Base-by-base conservation (phyloP, 805 yeast genomes). In the Scheffersomyces lignosus region DNA sequence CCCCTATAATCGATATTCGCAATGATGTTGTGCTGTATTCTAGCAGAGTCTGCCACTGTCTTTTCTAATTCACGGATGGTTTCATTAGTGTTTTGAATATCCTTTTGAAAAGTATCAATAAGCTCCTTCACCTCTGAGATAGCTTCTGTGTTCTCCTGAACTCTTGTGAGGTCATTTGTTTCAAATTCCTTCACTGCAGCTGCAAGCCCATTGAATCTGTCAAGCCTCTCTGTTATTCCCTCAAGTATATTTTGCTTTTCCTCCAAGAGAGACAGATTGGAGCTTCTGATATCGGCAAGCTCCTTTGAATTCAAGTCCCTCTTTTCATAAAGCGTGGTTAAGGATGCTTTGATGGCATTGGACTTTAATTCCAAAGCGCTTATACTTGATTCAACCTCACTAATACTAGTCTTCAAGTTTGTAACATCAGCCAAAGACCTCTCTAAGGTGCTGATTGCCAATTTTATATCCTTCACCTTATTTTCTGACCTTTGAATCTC, bases 1-100 rank as follows among this genome's bases (percentile, higher is more conserved):
- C 64, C 63, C 9, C 82, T 58, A 10, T 81, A 64, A 41, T 83
- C 87, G 23, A 87, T 49, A 43, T 84, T 87, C 29, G 82, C 81
- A 24, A 77, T 64, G 6, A 87, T 62, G 38, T 78, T 79, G 20
- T 87, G 75, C 47, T 83, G 81, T 33, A 79, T 76, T 35, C 73
- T 75, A 22, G 73, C 72, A 1, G 85, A 74, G 44, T 85, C 83
- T n/a, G 62, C 64, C 1, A 81, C 49, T 32, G 62, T 70, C 34
- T 57, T 64, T 36, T 70, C 78, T 20, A 60, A 58, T 7, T 38
- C 53, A 25, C 56, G 55, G 4, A 73, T 51, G 2, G 49, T 38
- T 27, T 45, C 40, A 9, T 55, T 61, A 1, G 56, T 34, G 1
- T 45, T 37, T 2, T 55, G 47, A 1, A 69, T 53, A 15, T 57